Evolutionary conservation across 495 filamentous ascomycete species (phyloP), one percentile per base, ranked within the genome.

Genomic region (Aspergillus indologenus): DNA sequence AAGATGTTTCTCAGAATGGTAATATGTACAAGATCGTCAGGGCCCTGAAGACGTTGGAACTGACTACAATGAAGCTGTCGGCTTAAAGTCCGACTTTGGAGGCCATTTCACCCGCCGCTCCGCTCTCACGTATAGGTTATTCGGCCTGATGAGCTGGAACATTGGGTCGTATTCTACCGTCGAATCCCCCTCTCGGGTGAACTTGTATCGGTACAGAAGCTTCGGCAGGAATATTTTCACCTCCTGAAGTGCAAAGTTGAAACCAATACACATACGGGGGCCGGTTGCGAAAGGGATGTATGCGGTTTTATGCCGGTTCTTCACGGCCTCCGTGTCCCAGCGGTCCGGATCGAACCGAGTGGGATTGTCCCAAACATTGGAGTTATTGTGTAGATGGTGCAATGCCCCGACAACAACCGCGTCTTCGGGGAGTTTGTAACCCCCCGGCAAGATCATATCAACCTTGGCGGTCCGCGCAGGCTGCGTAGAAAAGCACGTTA

Each of bases 231-330:
- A 61, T 1, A 80, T 67, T 68, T 83, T 82, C 22, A 83, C 74
- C 63, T 86, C 79, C n/a, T 70, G 60, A 47, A 85, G 61, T 0
- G 82, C 83, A 65, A 84, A 81, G 61, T 84, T 85, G 65, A 85
- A 84, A 0, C 82, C 83, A 49, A 85, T 80, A 64, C 81, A 85
- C 29, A 68, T 68, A 2, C 82, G 64, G 2, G 71, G 68, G 0
- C 82, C 83, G 3, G 75, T 72, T 1, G 76, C 81, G 54, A 85
- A 84, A 0, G 82, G 82, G 7, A 78, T 67, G 60, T 85, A 85
- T 0, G 75, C 61, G 15, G 64, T 71, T 9, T 68, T 67, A 45
- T 73, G 78, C 17, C 71, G 58, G 45, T 69, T 73, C 65, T 80
- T 76, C 11, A 75, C 71, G 62, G 72, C 69, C 0, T 81, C 77